phyloP scores from a whole-genome alignment of 2,329 filamentous ascomycete species.

The Colletotrichum orbiculare region DNA sequence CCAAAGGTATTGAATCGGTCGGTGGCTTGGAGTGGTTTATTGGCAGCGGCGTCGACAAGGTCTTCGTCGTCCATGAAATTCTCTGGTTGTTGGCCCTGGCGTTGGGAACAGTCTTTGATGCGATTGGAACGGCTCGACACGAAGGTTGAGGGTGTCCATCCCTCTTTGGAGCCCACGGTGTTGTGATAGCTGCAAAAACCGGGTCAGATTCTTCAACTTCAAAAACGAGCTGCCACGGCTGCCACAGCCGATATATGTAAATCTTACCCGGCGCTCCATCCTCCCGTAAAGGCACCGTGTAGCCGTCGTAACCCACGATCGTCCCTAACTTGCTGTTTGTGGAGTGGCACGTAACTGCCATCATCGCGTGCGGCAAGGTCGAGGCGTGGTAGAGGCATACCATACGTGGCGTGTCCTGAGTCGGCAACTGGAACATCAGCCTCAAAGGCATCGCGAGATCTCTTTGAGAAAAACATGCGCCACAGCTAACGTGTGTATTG shows the following conservation, averaged over 20 bases:
- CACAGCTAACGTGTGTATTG: no score
- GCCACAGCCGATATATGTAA: no score
- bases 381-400: conserved; percentile 83
- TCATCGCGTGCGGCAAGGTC: conserved; percentile 85
- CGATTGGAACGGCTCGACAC: conserved; percentile 88
- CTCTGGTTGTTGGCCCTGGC: conserved; percentile 73
- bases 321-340: conserved; percentile 98
- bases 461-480: conserved; percentile 62
- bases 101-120: conserved; percentile 70
- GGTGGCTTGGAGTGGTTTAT: conserved; percentile 77
- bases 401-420: conserved; percentile 74
- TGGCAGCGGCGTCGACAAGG: conserved; percentile 84
- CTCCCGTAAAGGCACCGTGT: conserved; percentile 96
- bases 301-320: conserved; percentile 90
- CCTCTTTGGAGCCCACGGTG: conserved; percentile 97
- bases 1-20: conserved; percentile 82
- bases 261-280: conserved; percentile 91
- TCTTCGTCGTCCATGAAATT: conserved; percentile 99
- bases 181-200: conserved; percentile 84
- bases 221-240: conserved; percentile 37
- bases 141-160: conserved; percentile 93
- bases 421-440: conserved; percentile 58
- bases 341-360: conserved; percentile 92
- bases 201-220: conserved; percentile 42
- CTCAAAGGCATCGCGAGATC: conserved; percentile 82